Evolutionary conservation across 352 stramenopile species (phyloP).

Genomic region (Phytophthora syringae): DNA sequence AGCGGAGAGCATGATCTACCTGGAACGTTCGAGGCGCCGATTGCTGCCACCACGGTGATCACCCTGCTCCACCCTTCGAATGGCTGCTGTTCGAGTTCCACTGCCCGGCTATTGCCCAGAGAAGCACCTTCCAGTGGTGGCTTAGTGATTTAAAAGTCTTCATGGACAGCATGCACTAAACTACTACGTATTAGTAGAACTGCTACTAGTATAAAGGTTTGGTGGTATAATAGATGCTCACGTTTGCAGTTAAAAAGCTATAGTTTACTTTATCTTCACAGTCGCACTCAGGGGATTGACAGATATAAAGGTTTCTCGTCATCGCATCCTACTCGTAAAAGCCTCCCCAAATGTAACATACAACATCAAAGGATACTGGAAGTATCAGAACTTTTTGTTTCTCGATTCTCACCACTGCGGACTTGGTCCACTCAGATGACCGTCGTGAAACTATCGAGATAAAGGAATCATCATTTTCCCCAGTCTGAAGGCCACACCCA

Average conservation of each 20-base stretch:
- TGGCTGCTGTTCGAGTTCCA: too few relatives aligned
- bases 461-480: slow-evolving; percentile 87
- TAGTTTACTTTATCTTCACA: slow-evolving; percentile 77
- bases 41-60: too few relatives aligned
- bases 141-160: too few relatives aligned
- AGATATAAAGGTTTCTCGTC: slow-evolving; percentile 77
- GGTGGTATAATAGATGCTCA: slow-evolving; percentile 34
- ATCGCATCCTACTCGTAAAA: slow-evolving; percentile 32
- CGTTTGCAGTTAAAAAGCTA: slow-evolving; percentile 91
- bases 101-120: too few relatives aligned
- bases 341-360: slow-evolving; percentile 9
- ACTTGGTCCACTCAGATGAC: slow-evolving; percentile 83
- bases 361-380: slow-evolving; percentile 38
- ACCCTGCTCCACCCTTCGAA: too few relatives aligned
- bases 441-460: slow-evolving; percentile 91
- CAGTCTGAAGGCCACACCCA: slow-evolving; percentile 28
- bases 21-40: too few relatives aligned
- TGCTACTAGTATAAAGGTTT: slow-evolving; percentile 2
- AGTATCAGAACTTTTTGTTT: slow-evolving; percentile 87
- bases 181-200: neutral
- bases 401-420: slow-evolving; percentile 86
- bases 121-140: too few relatives aligned
- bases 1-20: too few relatives aligned
- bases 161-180: too few relatives aligned
- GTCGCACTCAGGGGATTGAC: slow-evolving; percentile 85